A percentile compares a stretch with the other conserved stretches of the same genome.
These are phyloP conservation scores for Pyracantha coccinea DNA, from an alignment of 331 rosid species.

Conservation along the genomic window DNA sequence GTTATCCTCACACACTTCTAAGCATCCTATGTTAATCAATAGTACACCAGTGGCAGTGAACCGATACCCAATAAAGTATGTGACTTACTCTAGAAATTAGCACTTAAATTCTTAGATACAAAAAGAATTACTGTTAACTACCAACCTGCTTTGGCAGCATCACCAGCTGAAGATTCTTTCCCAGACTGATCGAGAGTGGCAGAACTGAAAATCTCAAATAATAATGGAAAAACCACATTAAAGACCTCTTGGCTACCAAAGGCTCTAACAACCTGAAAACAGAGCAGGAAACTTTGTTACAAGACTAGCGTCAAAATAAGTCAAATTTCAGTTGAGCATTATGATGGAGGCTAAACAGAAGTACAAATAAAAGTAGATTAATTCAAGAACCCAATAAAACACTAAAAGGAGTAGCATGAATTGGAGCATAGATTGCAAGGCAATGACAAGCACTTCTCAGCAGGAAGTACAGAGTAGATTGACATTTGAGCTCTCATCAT, in stretches of 20 bases:
- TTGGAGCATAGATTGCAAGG: background rate
- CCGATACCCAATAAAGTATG: background rate
- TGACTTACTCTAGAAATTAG: background rate
- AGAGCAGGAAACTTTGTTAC: conserved; percentile 15
- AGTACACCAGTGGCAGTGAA: background rate
- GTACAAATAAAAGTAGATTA: background rate
- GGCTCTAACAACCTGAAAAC: conserved; percentile 77
- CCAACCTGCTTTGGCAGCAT: conserved; percentile 57
- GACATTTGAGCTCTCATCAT: background rate
- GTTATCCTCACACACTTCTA: background rate
- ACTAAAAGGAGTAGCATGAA: background rate
- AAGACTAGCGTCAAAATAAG: background rate
- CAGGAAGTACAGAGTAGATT: background rate
- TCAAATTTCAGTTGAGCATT: background rate
- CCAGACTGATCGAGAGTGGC: conserved; percentile 29
- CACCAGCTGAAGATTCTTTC: conserved; percentile 39
- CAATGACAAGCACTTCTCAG: background rate
- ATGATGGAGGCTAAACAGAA: background rate
- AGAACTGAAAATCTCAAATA: conserved; percentile 53
- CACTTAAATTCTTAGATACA: conserved; percentile 2
- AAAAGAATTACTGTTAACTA: background rate
- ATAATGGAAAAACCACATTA: conserved; percentile 52
- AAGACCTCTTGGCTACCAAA: conserved; percentile 81
- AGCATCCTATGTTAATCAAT: background rate
- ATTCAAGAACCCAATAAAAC: background rate